Base-by-base conservation (phyloP, 768 basidiomycete species). In the Russula emetica region DNA sequence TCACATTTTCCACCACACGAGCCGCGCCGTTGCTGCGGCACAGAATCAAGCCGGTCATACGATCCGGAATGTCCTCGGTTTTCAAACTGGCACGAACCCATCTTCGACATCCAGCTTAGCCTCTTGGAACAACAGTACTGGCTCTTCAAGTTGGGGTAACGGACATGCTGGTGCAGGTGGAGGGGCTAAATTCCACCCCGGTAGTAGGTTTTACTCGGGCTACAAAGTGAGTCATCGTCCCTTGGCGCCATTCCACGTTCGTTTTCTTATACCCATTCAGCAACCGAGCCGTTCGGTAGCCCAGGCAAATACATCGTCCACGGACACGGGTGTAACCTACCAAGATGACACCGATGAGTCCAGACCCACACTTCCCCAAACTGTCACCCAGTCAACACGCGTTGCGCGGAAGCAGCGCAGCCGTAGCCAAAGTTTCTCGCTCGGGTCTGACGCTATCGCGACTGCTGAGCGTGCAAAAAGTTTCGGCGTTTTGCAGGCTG, bases 51-150 rank as follows among this genome's bases (percentile, higher is more conserved):
- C 80, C 5, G 76, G 80, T 5, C 80, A 85, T 65, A 83, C 88
- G 0, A 78, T 92, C 72, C 79, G 90, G 63, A 92, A 88, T 80
- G 91, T 88, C 60, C 80, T 92, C 61, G 87, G 90, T 71, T 71
- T 84, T 20, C 85, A 85, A 75, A 78, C 82, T 1, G 78, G 82
- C 3, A 78, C 82, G 9, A 75, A 79, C 30, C 71, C 72, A 70
- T 78, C 70, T 67, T 69, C 74, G 26, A 66, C 79, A 32, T 72
- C 73, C 50, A 73, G 76, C 26, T 61, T 80, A 56, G 75, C 74
- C 28, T 69, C 74, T 7, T 79, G 80, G 77, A 79, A 79, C 30
- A 78, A 61, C 54, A 56, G 74, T 5, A 74, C 82, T 8, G 79
- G 80, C 54, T 78, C 80, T 2, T 82, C 82, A 0, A 78, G 79